Evolutionary conservation across 345 rosid genomes (phyloP).

Genomic region (Melastoma malabathricum): DNA sequence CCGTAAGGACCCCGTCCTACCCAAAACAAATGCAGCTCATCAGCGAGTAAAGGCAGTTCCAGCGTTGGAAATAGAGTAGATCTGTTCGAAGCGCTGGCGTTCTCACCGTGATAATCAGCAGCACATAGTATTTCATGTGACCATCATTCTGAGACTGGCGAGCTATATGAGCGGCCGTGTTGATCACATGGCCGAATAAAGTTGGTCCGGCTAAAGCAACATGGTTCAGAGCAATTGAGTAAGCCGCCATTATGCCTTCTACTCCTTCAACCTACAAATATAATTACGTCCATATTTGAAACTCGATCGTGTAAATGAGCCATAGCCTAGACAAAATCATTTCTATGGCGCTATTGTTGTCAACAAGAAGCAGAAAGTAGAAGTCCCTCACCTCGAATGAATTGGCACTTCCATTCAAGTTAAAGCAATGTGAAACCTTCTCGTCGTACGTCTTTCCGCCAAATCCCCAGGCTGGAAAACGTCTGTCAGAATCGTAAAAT

Average conservation of each 20-base stretch:
- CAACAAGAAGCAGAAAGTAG: background rate
- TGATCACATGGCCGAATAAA: conserved; percentile 75
- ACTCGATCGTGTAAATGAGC: no score
- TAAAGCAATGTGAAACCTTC: conserved; percentile 62
- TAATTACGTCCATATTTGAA: background rate
- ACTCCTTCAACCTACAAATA: conserved; percentile 55
- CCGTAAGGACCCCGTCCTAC: conserved; percentile 83
- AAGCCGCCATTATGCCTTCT: conserved; percentile 70
- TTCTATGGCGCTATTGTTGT: no score
- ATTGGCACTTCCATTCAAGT: conserved; percentile 49
- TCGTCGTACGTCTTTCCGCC: conserved; percentile 54
- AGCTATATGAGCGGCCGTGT: conserved; percentile 59
- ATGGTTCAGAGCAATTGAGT: conserved; percentile 57
- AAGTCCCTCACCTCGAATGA: conserved; percentile 40
- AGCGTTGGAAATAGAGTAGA: background rate
- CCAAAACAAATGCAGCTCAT: background rate
- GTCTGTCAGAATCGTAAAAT: conserved; percentile 66
- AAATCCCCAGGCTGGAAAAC: conserved; percentile 87
- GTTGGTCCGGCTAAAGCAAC: conserved; percentile 95
- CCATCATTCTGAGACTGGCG: conserved; percentile 47
- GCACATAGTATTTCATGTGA: conserved; percentile 38
- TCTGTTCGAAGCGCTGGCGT: background rate
- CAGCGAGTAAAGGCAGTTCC: background rate
- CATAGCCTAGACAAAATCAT: no score
- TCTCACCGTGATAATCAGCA: conserved; percentile 50